Base-by-base conservation (phyloP, 2,329 filamentous ascomycete genomes). In the Penicillium sp. region DNA sequence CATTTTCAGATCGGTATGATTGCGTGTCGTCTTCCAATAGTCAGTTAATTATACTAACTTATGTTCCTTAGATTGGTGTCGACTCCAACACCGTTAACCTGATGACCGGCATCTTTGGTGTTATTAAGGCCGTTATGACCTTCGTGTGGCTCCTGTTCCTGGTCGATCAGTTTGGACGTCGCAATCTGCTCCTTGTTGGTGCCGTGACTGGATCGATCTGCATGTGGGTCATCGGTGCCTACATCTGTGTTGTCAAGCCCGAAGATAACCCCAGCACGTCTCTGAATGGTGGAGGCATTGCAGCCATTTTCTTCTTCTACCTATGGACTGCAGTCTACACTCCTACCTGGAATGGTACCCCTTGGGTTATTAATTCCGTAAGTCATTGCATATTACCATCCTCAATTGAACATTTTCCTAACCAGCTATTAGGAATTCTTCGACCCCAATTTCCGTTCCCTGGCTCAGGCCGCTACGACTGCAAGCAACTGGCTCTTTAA, bases 51-150 rank as follows among this genome's bases (percentile, higher is more conserved):
- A 31, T 55, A 19, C 61, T 64, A 49, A 64, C 45, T 13, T 12
- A 10, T 35, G 1, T 43, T 39, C 0, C 6, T 3, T 27, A 80
- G 55, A 82, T 89, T 36, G 86, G 86, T 15, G 77, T 89, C 9
- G 79, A 77, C 0, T 79, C 80, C 1, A 84, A 81, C 33, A 82
- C 79, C 4, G 79, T 81, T 6, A 80, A 86, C 62, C 73, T 88
- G 25, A 88, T 88, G 0, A 91, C 89, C 0, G 89, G 89, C n/a
- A 84, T 91, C 63, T 92, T 89, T 63, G 89, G 89, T 52, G 85
- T 91, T 2, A 84, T 91, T 67, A 91, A 91, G 78, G 90, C 87
- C 0, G 70, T 81, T 0, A 75, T 88, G 52, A 90, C 88, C 0
- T 70, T 90, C 35, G 61, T 90, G 56, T 91, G 87, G 85, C 78